A percentile compares a stretch with the other conserved stretches of the same genome.
Conservation (phyloP, 805 yeast genomes). For the Wickerhamomyces chambardii region DNA sequence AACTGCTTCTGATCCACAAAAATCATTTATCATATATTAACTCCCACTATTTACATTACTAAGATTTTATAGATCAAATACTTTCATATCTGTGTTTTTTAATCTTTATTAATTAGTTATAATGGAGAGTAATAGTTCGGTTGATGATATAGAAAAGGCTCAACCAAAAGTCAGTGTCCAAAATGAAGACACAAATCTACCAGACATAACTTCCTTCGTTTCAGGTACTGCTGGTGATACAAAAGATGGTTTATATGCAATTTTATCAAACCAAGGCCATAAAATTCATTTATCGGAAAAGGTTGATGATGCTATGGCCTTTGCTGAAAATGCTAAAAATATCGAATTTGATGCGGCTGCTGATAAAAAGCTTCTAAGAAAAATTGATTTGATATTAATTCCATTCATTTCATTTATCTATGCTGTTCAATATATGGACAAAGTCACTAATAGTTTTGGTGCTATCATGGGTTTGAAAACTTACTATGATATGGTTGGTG, state of each 20-base stretch:
- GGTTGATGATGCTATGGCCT: conserved; percentile 36
- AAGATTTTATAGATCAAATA: too few species aligned
- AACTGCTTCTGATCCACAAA: too few species aligned
- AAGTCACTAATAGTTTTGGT: conserved; percentile 40
- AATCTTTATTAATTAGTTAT: too few species aligned
- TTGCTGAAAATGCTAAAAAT: conserved; percentile 23
- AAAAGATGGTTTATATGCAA: conserved; percentile 6
- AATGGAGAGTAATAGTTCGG: background rate
- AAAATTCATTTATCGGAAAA: conserved; percentile 23
- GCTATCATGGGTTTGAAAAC: conserved; percentile 40
- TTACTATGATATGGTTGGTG: conserved; percentile 36
- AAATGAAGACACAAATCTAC: background rate
- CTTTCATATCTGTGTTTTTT: too few species aligned
- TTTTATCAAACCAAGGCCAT: conserved; percentile 17
- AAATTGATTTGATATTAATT: conserved; percentile 40
- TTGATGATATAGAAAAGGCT: background rate
- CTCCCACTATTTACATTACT: too few species aligned
- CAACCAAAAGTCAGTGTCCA: background rate
- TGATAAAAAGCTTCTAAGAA: conserved; percentile 29
- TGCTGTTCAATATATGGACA: conserved; percentile 53
- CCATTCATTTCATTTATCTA: conserved; percentile 42
- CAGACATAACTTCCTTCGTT: background rate
- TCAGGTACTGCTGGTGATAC: background rate
- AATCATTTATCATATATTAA: too few species aligned
- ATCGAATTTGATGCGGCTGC: conserved; percentile 19